Evolutionary conservation across 345 rosid species (phyloP).

Genomic region (Arabidopsis suecica): DNA sequence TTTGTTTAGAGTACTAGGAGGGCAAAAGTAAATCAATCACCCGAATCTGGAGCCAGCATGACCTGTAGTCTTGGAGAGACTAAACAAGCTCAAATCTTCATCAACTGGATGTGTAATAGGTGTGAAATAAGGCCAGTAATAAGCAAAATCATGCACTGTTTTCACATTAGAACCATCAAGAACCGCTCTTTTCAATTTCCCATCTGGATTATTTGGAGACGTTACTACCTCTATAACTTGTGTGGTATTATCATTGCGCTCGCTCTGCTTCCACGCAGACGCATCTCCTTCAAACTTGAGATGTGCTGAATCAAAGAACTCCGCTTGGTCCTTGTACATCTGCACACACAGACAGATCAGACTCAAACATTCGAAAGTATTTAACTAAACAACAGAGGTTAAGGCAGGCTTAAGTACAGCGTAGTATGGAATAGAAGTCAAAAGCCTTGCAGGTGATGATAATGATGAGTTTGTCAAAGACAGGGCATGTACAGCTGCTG

Average conservation of each 20-base stretch:
- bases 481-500: constrained; percentile 68
- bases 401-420: constrained; percentile 41
- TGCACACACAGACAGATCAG: constrained; percentile 23
- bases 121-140: constrained; percentile 80
- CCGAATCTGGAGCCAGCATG: constrained; percentile 77
- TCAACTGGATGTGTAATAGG: constrained; percentile 61
- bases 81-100: constrained; percentile 59
- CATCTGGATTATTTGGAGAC: constrained; percentile 86
- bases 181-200: constrained; percentile 55
- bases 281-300: constrained; percentile 61
- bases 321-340: constrained; percentile 55
- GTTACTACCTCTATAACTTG: constrained; percentile 69
- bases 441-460: constrained; percentile 50
- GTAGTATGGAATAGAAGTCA: constrained; percentile 66
- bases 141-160: constrained; percentile 64
- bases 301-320: constrained; percentile 48
- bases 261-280: constrained; percentile 38
- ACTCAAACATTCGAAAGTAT: not conserved
- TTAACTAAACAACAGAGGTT: not conserved
- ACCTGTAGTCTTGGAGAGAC: constrained; percentile 79
- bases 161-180: constrained; percentile 60
- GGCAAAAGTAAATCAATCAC: not conserved
- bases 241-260: constrained; percentile 31
- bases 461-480: constrained; percentile 51
- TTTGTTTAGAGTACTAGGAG: not conserved